Base-by-base conservation (phyloP, 371 early-diverging fungal genomes). In the Encephalitozoon intestinalis region DNA sequence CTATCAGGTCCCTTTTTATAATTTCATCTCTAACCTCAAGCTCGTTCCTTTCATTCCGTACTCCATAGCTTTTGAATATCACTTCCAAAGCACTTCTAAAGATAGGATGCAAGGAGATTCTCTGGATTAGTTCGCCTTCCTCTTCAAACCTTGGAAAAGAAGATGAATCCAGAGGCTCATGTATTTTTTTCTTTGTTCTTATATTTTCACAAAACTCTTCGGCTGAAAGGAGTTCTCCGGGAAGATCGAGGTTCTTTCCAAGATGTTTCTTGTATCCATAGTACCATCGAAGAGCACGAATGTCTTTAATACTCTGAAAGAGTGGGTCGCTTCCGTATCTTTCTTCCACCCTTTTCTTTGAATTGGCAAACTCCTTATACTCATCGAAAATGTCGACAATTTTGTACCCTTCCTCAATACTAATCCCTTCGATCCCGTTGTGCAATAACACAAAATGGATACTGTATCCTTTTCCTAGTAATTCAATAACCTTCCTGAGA, bases 361-460 rank as follows among this genome's bases (percentile, higher is more conserved):
- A 11, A 0, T 15, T 15, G 3, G 15, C 11, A 51, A 73, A 75
- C 9, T 64, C 75, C 37, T 30, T 63, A 39, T 73, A 74, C 21
- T 76, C 77, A 50, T 66, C 26, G 18, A 76, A 46, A 64, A 76
- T 26, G 40, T 65, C 53, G 18, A 50, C 39, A 31, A 76, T 39
- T 31, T 37, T 34, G 43, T 72, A 72, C 25, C 28, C 53, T 4
- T 54, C 58, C 30, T 70, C 73, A 30, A 76, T 46, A 2, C 49
- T 49, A 40, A 72, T 12, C 4, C n/a, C 58, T 58, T 58, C 58
- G 34, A 58, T 37, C 15, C 37, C 53, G 25, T 6, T 31, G 58
- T 76, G 73, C 25, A 76, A 64, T 12, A 46, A 5, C 21, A 63
- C 40, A 66, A 63, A 76, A 23, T 76, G 75, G 9, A 66, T 34